These are phyloP conservation scores for Croton setiger DNA, from an alignment of 441 rosid species.

Conservation along the genomic window DNA sequence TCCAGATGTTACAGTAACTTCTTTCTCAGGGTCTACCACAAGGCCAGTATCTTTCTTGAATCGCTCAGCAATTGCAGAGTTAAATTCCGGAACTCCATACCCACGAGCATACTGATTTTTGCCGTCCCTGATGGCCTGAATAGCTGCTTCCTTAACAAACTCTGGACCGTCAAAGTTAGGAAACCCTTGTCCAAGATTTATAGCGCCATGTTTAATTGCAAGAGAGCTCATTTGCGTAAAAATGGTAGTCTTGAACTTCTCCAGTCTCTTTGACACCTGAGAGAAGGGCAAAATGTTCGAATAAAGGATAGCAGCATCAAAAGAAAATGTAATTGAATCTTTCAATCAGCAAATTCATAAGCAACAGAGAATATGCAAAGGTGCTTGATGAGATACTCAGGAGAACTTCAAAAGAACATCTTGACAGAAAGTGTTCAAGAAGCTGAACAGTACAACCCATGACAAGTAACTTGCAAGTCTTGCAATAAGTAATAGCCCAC, in stretches of 20 bases:
- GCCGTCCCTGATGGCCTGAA: constrained; percentile 81
- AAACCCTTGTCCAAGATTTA: constrained; percentile 91
- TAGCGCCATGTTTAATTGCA: constrained; percentile 79
- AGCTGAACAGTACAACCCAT: not conserved
- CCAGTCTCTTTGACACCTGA: constrained; percentile 80
- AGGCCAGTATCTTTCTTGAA: constrained; percentile 73
- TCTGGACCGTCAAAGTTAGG: constrained; percentile 99
- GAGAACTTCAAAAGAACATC: not conserved
- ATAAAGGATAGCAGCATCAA: not conserved
- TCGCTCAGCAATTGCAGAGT: constrained; percentile 59
- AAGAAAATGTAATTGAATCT: not conserved
- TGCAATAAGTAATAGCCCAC: no score
- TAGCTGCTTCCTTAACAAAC: constrained; percentile 91
- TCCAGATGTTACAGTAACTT: constrained; percentile 84
- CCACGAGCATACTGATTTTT: constrained; percentile 96
- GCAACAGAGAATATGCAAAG: no score
- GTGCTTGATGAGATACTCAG: not conserved
- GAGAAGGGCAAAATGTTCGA: not conserved
- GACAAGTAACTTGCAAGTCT: no score
- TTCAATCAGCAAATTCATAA: no score
- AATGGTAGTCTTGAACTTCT: constrained; percentile 90
- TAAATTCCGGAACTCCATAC: constrained; percentile 64
- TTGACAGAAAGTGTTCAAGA: not conserved
- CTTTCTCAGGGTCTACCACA: constrained; percentile 77
- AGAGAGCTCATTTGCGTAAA: constrained; percentile 89